Evolutionary conservation across 495 filamentous ascomycete species (phyloP).

Genomic region (Tuber melanosporum): DNA sequence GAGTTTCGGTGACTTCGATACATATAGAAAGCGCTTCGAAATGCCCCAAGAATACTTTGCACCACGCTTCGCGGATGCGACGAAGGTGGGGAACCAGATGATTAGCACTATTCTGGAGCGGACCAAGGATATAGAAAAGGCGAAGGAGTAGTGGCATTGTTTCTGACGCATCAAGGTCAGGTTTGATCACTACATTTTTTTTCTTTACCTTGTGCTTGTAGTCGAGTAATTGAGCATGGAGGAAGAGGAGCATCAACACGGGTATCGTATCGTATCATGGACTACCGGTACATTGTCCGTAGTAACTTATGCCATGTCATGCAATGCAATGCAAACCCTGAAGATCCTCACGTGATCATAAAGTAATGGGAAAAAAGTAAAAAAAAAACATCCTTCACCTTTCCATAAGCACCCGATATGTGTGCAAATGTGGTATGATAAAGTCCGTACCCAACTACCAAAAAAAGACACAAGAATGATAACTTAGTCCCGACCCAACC

Average conservation of each 20-base stretch:
- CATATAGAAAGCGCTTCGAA: conserved; percentile 82
- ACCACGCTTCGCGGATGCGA: conserved; percentile 76
- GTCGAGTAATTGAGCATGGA: neutral
- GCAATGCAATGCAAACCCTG: neutral
- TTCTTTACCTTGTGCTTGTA: neutral
- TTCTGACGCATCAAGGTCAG: neutral
- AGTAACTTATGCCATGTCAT: neutral
- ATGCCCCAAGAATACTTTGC: conserved; percentile 85
- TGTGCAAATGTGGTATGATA: neutral
- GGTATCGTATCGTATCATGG: neutral
- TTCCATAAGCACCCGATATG: neutral
- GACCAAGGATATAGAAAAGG: conserved; percentile 47
- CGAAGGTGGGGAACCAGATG: conserved; percentile 87
- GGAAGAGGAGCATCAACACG: neutral
- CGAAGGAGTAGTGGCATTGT: neutral
- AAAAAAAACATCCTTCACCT: neutral
- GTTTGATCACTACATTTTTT: neutral
- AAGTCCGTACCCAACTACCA: neutral
- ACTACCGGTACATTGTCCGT: neutral
- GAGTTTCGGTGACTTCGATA: conserved; percentile 79
- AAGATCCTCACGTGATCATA: neutral
- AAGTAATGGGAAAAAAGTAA: neutral
- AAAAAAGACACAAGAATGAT: neutral
- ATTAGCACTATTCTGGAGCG: conserved; percentile 90
- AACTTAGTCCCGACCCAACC: neutral